Evolutionary conservation across 306 rosid species (phyloP), one percentile per base, ranked within the genome.

Genomic region (Prunus salicina): DNA sequence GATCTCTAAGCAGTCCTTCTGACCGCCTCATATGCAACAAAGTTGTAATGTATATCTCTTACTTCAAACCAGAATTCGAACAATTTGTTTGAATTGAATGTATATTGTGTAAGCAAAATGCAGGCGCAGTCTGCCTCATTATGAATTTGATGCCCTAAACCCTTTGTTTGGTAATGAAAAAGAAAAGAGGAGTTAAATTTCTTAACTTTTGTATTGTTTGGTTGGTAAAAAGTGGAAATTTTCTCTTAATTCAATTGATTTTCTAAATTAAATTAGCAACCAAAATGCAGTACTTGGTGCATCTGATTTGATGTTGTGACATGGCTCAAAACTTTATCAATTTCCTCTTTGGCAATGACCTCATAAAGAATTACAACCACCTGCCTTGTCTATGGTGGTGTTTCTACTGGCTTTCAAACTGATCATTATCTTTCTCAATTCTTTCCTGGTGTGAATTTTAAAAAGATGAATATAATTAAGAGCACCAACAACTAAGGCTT

Each of bases 41-140:
- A 76, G 49, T 78, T 76, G 78, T 64, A 46, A 65, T 53, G 43
- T 79, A 73, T 69, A 45, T 77, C 51, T 75, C 22, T 69, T 71
- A 63, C 20, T 75, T 47, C 7, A 55, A 65, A 73, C 81, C 78
- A 76, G 66, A 71, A 55, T 53, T 32, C 30, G 62, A 76, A 73
- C 72, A 52, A 77, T n/a, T 76, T 28, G 69, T 73, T 62, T 49
- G 74, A 71, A 68, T 50, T 82, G 78, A 61, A 30, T 46, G 77
- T 71, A 34, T 56, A 76, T 79, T 78, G 8, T 63, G 72, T 41
- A 63, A 62, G 56, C 47, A 74, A 47, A 51, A 24, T 73, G 61
- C 20, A 15, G 51, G 43, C 25, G 8, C 67, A 34, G 30, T 45
- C 22, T 69, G 69, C 6, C 2, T 51, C 78, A 64, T 63, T 78